Evolutionary conservation across 2,329 filamentous ascomycete species (phyloP), one percentile per base, ranked within the genome.

Genomic region (Plectosphaerella plurivora): DNA sequence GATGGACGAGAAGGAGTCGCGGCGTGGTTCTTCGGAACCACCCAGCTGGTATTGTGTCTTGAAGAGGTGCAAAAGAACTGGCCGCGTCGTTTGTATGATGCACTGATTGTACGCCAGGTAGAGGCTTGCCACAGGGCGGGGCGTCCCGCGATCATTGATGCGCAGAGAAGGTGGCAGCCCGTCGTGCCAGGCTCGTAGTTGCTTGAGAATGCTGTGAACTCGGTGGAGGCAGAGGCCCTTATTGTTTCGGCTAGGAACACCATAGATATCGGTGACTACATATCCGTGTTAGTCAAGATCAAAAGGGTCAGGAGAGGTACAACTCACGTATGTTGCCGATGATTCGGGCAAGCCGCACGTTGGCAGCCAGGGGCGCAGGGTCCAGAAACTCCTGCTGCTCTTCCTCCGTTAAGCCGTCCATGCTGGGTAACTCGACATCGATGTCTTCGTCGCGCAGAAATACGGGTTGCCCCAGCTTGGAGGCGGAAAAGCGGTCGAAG

Each of bases 91-190:
- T 47, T 66, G 66, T 36, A 68, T 68, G 15, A 69, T 67, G 51
- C 64, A 68, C n/a, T 69, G 65, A 11, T 64, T 63, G 50, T 67
- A 67, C 1, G 64, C 63, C 0, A 67, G 60, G 22, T 66, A 63
- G 1, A 65, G 59, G 18, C 63, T 66, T 0, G 81, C 74, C 10
- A 63, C 63, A 0, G 63, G 57, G 0, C 63, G 45, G 0, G 60
- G 62, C 1, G 62, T 64, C 9, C 61, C 59, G 0, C 58, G 54
- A 18, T 64, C 63, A 5, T 60, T 59, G 14, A 64, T 52, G 0
- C 63, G 57, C 58, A 65, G 57, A 1, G 57, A 55, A 0, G 53
- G 50, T 0, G 60, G 62, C 1, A 65, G 18, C 2, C 61, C 59
- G 2, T 64, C 63, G 1, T 65, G 59, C 63, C 63, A 65, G 42